Evolutionary conservation across 2,329 filamentous ascomycete species (phyloP).

Genomic region (Trichophyton simii): DNA sequence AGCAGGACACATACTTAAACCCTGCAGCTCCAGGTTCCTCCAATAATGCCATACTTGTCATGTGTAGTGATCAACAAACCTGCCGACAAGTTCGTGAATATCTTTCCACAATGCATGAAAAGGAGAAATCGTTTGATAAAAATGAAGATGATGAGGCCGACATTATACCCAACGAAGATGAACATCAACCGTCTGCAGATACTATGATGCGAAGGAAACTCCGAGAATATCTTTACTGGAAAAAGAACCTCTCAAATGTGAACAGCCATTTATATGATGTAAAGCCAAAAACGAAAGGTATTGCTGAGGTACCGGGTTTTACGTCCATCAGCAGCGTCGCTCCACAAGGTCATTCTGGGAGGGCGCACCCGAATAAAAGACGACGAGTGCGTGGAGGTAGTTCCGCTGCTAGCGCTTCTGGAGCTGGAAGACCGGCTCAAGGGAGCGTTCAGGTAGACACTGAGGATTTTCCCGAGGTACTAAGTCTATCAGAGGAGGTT

Average conservation of each 20-base stretch:
- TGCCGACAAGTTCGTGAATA: conserved; percentile 85
- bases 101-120: conserved; percentile 67
- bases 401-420: conserved; percentile 44
- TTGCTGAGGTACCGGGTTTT: conserved; percentile 4
- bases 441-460: conserved; percentile 61
- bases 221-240: conserved; percentile 81
- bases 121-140: conserved; percentile 9
- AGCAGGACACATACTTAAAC: conserved; percentile 77
- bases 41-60: conserved; percentile 84
- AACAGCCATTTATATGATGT: conserved; percentile 40
- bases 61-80: conserved; percentile 81
- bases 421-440: conserved; percentile 52
- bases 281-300: conserved; percentile 18
- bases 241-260: conserved; percentile 74
- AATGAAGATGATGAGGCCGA: conserved; percentile 26
- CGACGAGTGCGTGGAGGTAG: conserved; percentile 66
- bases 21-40: conserved; percentile 65
- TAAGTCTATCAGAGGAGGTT: conserved; percentile 61
- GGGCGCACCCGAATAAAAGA: conserved; percentile 70
- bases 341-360: conserved; percentile 17
- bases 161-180: conserved; percentile 11
- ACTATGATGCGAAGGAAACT: conserved; percentile 87
- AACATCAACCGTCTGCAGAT: conserved; percentile 55
- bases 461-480: conserved; percentile 71
- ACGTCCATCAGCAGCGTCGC: neutral